These are phyloP conservation scores for Pythium guiyangense DNA, from an alignment of 352 stramenopile genomes.

Conservation along the genomic window DNA sequence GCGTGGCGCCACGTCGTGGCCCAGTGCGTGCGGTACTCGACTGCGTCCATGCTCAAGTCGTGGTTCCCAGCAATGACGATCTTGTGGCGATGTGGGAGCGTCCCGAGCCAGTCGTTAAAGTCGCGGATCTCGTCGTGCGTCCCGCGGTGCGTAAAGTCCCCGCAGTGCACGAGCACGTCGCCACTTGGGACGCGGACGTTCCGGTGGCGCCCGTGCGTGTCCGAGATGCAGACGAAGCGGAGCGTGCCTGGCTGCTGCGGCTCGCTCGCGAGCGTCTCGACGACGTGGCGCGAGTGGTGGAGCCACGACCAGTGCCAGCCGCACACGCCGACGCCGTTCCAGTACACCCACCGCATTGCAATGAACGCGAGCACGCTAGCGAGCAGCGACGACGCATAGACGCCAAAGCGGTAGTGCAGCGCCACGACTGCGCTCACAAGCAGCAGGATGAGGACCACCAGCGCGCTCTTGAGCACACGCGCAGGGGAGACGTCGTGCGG, in stretches of 20 bases:
- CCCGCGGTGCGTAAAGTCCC: constrained; percentile 85
- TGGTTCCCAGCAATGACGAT: constrained; percentile 83
- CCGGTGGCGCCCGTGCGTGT: constrained; percentile 74
- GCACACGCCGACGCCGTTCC: constrained; percentile 54
- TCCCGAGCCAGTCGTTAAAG: constrained; percentile 77
- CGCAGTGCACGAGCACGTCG: constrained; percentile 88
- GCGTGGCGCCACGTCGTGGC: constrained; percentile 45
- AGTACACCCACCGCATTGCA: constrained; percentile 49
- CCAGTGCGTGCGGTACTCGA: constrained; percentile 68
- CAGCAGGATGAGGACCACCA: constrained; percentile 9
- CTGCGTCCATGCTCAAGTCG: constrained; percentile 70
- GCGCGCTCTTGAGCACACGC: constrained; percentile 16
- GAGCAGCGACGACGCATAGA: constrained; percentile 11
- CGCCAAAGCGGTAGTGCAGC: constrained; percentile 29
- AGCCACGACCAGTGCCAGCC: constrained; percentile 46
- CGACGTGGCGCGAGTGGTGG: constrained; percentile 24
- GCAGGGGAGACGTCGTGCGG: constrained; percentile 38
- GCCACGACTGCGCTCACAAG: constrained; percentile 5
- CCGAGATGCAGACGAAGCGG: constrained; percentile 76
- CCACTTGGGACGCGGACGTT: constrained; percentile 62
- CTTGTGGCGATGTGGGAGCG: constrained; percentile 71
- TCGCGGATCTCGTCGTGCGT: constrained; percentile 63
- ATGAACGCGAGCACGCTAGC: constrained; percentile 18
- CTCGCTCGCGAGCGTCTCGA: constrained; percentile 24
- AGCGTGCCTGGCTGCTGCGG: constrained; percentile 52